Conservation (phyloP, 176 grass and related monocot species). For the Musa itinerans region DNA sequence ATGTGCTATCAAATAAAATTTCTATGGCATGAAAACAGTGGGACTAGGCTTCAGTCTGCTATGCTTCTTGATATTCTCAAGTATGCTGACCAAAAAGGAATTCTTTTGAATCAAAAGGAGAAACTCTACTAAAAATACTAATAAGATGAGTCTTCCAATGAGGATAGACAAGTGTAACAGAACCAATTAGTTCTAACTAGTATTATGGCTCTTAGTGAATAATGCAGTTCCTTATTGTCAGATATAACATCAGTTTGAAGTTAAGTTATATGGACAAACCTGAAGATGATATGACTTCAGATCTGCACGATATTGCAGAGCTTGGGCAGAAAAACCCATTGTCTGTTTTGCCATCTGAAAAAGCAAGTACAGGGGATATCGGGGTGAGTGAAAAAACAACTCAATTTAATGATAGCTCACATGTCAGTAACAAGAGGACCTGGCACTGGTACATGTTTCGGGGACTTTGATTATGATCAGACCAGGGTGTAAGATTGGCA, state of each 20-base stretch:
- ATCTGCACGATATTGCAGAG: constrained; percentile 74
- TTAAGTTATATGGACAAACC: constrained; percentile 37
- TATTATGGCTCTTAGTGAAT: no score
- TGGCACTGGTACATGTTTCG: constrained; percentile 99
- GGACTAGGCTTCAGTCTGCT: no score
- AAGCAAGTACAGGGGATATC: not conserved
- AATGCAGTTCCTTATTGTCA: no score
- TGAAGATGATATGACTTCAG: constrained; percentile 86
- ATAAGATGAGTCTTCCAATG: no score
- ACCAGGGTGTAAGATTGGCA: constrained; percentile 95
- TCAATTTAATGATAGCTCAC: constrained; percentile 1
- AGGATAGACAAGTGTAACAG: no score
- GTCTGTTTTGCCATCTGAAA: constrained; percentile 95
- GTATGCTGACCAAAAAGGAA: no score
- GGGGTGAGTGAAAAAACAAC: not conserved
- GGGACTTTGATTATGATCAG: constrained; percentile 95
- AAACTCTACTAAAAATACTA: no score
- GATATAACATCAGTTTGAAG: constrained; percentile 7
- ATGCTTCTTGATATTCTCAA: no score
- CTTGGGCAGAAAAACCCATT: constrained; percentile 90
- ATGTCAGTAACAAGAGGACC: constrained; percentile 27
- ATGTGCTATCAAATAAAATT: no score
- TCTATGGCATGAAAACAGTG: no score
- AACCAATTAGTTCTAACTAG: no score
- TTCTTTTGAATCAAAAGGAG: no score